Base-by-base conservation (phyloP, 1,284 basidiomycete genomes). In the Cryptococcus maquisensis region DNA sequence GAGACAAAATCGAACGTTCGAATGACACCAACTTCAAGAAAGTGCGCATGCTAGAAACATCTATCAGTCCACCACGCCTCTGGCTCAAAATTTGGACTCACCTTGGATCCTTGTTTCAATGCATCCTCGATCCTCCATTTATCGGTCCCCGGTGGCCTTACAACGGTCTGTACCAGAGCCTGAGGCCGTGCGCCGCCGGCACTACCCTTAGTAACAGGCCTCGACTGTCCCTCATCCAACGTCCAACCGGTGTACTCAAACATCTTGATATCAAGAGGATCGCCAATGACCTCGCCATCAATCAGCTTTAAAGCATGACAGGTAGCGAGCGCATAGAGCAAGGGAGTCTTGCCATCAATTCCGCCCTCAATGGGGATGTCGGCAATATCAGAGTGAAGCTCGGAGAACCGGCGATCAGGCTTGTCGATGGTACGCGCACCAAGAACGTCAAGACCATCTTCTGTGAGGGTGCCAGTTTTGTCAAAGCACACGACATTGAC, bases 401-500 rank as follows among this genome's bases (percentile, higher is more conserved):
- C 94, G 40, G 92, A 92, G 75, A 98, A 98, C 43, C 86, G 83
- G 47, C 85, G 82, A 49, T 74, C 69, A 16, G 71, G 82, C 47
- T 87, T 84, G 62, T 94, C 90, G 42, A 91, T 81, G 1, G 84
- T 84, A 40, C 93, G 85, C 12, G 94, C 87, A 24, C 93, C 93
- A 44, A 99, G 86, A 44, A 99, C 93, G 69, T 98, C 96, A 41
- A 99, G 81, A 1, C 96, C 96, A 63, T 99, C 96, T 74, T 98
- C 96, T 0, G 96, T 99, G 16, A 99, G 81, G 1, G 96, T 99
- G 2, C 96, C 96, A 1, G 96, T 99, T 79, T 99, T 99, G 81
- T 99, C 96, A 69, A 99, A 99, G 75, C 94, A 98, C 67, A 94
- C 95, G 8, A 98, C 88, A 63, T 98, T 98, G 78, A 98, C 82